Conservation (phyloP, 495 filamentous ascomycete genomes). For the Aspergillus conjunctus region DNA sequence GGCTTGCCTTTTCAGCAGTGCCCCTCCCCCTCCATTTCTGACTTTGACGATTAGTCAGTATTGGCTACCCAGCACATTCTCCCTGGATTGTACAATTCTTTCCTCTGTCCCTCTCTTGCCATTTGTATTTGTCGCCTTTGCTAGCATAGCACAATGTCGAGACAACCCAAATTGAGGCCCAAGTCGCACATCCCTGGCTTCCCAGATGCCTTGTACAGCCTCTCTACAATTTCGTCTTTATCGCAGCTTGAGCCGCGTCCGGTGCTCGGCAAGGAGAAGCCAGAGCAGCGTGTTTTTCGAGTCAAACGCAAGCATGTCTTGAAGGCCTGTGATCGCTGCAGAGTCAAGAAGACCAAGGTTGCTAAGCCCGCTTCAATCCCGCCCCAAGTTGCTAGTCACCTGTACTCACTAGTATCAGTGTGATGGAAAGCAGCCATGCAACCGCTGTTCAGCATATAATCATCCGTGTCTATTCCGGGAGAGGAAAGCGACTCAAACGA, state of each 20-base stretch:
- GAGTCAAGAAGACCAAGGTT: constrained; percentile 54
- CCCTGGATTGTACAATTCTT: constrained; percentile 9
- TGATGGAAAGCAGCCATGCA: constrained; percentile 53
- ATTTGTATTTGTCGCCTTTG: constrained; percentile 1
- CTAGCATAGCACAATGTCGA: constrained; percentile 35
- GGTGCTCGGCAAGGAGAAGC: constrained; percentile 40
- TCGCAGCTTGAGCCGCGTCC: constrained; percentile 39
- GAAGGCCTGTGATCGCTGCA: constrained; percentile 52
- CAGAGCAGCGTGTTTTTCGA: constrained; percentile 49
- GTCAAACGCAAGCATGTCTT: constrained; percentile 54
- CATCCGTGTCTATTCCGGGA: constrained; percentile 52
- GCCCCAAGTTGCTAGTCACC: neutral
- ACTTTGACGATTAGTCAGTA: constrained; percentile 20
- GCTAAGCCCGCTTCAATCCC: constrained; percentile 16
- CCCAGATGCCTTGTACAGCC: constrained; percentile 42
- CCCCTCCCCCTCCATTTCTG: constrained; percentile 26
- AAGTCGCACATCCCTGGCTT: constrained; percentile 43
- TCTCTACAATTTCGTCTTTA: constrained; percentile 35
- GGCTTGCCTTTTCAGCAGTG: constrained; percentile 21
- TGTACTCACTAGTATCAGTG: constrained; percentile 36
- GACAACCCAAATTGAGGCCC: constrained; percentile 47
- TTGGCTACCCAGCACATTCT: constrained; percentile 12
- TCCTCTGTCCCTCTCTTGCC: constrained; percentile 1
- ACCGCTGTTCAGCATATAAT: constrained; percentile 51
- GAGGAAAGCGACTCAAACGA: constrained; percentile 50